Conservation (phyloP, 2,329 filamentous ascomycete species). For the Laburnicola sp. region DNA sequence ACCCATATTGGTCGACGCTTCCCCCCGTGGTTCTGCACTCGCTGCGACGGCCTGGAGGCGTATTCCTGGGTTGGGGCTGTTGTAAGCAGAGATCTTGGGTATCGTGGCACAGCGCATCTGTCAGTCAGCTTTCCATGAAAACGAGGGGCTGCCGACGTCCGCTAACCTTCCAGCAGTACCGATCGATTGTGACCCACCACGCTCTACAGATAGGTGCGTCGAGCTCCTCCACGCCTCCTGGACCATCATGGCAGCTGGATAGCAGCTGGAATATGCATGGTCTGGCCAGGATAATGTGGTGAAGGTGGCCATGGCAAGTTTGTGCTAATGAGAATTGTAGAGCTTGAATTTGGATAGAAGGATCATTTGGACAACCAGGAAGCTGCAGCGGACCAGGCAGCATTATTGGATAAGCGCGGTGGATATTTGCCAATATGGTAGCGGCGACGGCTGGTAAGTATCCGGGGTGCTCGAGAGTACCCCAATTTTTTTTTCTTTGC, state of each 20-base stretch:
- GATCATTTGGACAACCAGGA: slow-evolving; percentile 9
- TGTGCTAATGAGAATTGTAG: slow-evolving; percentile 18
- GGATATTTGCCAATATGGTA: slow-evolving; percentile 42
- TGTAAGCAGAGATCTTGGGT: slow-evolving; percentile 14
- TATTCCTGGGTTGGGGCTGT: slow-evolving; percentile 12
- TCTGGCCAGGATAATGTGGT: background rate
- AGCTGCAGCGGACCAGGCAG: slow-evolving; percentile 12
- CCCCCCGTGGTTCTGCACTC: slow-evolving; percentile 20
- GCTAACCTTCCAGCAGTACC: slow-evolving; percentile 40
- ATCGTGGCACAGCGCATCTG: slow-evolving; percentile 20
- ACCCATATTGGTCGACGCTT: slow-evolving; percentile 33
- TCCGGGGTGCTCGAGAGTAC: slow-evolving; percentile 23
- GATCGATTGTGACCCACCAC: slow-evolving; percentile 32
- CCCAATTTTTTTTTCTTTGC: slow-evolving; percentile 24
- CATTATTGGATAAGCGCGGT: slow-evolving; percentile 25
- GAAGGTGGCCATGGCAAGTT: slow-evolving; percentile 7
- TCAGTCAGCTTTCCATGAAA: slow-evolving; percentile 31
- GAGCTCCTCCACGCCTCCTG: slow-evolving; percentile 13
- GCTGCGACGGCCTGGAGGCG: slow-evolving; percentile 12
- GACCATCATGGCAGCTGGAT: slow-evolving; percentile 9
- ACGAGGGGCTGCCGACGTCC: slow-evolving; percentile 36
- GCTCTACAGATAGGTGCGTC: slow-evolving; percentile 37
- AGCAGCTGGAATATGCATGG: background rate
- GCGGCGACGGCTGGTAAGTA: slow-evolving; percentile 48
- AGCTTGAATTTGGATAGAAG: slow-evolving; percentile 9